Evolutionary conservation across 345 rosid genomes (phyloP).

Genomic region (Odontarrhena argentea): DNA sequence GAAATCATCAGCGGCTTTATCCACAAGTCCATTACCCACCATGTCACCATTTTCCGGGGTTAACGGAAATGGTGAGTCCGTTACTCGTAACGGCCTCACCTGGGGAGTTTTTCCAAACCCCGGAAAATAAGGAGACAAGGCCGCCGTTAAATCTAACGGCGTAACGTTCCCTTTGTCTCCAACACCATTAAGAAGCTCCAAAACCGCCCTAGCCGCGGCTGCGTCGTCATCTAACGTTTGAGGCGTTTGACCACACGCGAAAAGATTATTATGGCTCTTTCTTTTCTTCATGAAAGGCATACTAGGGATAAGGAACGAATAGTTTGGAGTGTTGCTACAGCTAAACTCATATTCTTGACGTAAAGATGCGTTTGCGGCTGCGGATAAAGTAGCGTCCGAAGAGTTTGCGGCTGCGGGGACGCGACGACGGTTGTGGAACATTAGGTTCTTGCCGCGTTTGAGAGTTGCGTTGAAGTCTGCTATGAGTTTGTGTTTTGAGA

Average conservation of each 20-base stretch:
- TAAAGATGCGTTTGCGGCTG: conserved; percentile 41
- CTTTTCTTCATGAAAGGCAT: conserved; percentile 43
- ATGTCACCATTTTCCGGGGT: conserved; percentile 54
- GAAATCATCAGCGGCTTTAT: conserved; percentile 86
- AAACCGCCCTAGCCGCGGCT: conserved; percentile 52
- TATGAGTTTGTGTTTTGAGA: conserved; percentile 61
- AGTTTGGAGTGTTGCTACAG: conserved; percentile 88
- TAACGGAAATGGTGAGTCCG: conserved; percentile 92
- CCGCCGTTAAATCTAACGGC: conserved; percentile 51
- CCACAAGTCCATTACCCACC: conserved; percentile 51
- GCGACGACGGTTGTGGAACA: conserved; percentile 53
- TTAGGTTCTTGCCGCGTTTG: conserved; percentile 80
- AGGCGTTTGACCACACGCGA: conserved; percentile 64
- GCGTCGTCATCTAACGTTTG: conserved; percentile 58
- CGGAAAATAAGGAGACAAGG: conserved; percentile 77
- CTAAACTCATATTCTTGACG: conserved; percentile 84
- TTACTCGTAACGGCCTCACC: conserved; percentile 78
- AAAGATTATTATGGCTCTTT: conserved; percentile 48
- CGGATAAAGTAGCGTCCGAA: conserved; percentile 30
- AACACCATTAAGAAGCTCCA: conserved; percentile 61
- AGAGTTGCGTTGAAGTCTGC: conserved; percentile 73
- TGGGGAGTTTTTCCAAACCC: conserved; percentile 82
- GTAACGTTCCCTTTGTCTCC: conserved; percentile 35
- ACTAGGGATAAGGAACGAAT: conserved; percentile 50
- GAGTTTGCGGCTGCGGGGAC: conserved; percentile 27